Conservation (phyloP, 169 alveolate genomes). For the Cryptosporidium ubiquitum region DNA sequence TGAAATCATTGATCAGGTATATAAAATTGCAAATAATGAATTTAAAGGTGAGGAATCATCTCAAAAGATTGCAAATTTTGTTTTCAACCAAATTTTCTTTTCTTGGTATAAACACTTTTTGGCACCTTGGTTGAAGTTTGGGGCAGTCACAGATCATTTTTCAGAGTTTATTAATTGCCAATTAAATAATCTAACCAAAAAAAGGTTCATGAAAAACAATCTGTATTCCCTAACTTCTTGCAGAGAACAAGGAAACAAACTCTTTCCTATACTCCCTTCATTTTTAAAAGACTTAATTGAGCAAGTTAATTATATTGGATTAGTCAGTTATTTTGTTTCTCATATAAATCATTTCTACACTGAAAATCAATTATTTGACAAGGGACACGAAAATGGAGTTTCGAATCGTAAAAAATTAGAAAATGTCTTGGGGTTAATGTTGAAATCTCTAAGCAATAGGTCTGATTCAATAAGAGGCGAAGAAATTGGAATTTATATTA, state of each 20-base stretch:
- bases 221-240: background rate
- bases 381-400: background rate
- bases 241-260: background rate
- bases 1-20: slow-evolving; percentile 24
- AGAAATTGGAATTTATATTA: background rate
- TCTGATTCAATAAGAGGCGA: background rate
- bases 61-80: slow-evolving; percentile 16
- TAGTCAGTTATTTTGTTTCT: background rate
- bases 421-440: background rate
- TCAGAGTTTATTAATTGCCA: slow-evolving; percentile 16
- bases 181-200: background rate
- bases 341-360: background rate
- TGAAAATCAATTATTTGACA: background rate
- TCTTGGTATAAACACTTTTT: slow-evolving; percentile 44
- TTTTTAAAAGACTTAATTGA: background rate
- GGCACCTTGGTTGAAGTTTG: slow-evolving; percentile 37
- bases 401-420: background rate
- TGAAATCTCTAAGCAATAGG: background rate
- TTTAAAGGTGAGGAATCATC: slow-evolving; percentile 6
- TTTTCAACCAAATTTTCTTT: slow-evolving; percentile 10
- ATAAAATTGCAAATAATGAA: background rate
- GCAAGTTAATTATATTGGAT: slow-evolving; percentile 40
- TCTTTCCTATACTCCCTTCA: background rate
- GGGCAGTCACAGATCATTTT: slow-evolving; percentile 8
- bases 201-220: background rate